Evolutionary conservation across 257 asterid genomes (phyloP), one percentile per base, ranked within the genome.

Genomic region (Primulina eburnea): DNA sequence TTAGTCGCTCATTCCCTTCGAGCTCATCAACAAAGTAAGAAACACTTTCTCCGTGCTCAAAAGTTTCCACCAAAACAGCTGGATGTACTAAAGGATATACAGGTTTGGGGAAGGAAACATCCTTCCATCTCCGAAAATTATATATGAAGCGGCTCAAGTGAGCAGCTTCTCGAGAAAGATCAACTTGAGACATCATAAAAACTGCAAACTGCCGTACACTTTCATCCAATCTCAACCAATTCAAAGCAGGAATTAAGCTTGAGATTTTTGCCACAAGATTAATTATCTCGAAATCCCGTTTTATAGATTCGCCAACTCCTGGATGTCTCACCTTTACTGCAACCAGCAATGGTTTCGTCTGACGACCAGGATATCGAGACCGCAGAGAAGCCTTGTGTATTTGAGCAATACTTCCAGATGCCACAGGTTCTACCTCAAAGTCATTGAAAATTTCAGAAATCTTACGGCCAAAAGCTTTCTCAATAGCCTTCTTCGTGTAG

Each of bases 261-360:
- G 97, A 91, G 28, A 80, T 69, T 82, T 82, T 89, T 0, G 96
- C 96, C 40, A 76, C 87, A 43, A 86, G 24, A 77, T 86, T 87
- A 34, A 91, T 91, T 56, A 91, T 91, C 80, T 82, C 91, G 69
- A 89, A 91, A 69, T 91, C 97, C 83, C 96, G 81, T 80, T 69
- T 83, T 76, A 91, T 91, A 47, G 97, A 89, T 68, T 91, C 97
- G 62, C 96, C 97, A 55, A 91, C 97, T 67, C 96, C 91, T 30
- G 95, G 95, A 78, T 91, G 97, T 70, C 97, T 81, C 68, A 91
- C 97, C 83, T 91, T 91, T 59, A 91, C 96, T 29, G 96, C 96
- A 62, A 91, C 97, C 64, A 81, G 73, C 73, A 82, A 82, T 5
- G 92, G 95, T 72, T 91, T 86, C 58, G 64, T 81, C 81, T 70